Evolutionary conservation across 2,329 filamentous ascomycete species (phyloP).

Genomic region (Ophiostoma sp.): DNA sequence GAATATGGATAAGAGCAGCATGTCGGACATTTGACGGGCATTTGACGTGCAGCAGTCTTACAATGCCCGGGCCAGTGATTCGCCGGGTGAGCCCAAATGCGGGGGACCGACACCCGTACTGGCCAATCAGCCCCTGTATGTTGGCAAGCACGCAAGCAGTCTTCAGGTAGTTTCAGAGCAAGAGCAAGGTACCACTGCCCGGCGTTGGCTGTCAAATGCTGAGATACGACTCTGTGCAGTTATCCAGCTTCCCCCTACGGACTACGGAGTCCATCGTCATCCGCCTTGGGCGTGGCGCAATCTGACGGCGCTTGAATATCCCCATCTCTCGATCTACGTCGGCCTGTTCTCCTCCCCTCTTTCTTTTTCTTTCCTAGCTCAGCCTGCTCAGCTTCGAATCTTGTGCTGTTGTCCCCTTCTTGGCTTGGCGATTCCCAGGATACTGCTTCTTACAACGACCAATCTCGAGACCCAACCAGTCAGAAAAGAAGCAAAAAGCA

Average conservation of each 20-base stretch:
- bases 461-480: no score
- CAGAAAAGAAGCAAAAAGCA: no score
- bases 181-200: background rate
- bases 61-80: conserved; percentile 2
- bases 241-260: background rate
- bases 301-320: background rate
- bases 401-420: no score
- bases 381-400: background rate
- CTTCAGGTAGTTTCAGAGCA: background rate
- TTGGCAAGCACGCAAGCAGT: conserved; percentile 23
- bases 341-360: background rate
- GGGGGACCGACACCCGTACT: background rate
- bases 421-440: no score
- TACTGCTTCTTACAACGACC: no score
- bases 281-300: conserved; percentile 21
- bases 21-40: background rate
- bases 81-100: background rate
- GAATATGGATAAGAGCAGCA: no score
- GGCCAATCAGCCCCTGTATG: conserved; percentile 23
- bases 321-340: background rate
- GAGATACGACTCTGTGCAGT: background rate
- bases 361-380: background rate
- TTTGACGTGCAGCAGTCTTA: background rate
- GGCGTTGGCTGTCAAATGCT: background rate
- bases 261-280: conserved; percentile 22